Evolutionary conservation across 148 eudicot genomes (phyloP), one percentile per base, ranked within the genome.

Genomic region (Selenicereus undatus): DNA sequence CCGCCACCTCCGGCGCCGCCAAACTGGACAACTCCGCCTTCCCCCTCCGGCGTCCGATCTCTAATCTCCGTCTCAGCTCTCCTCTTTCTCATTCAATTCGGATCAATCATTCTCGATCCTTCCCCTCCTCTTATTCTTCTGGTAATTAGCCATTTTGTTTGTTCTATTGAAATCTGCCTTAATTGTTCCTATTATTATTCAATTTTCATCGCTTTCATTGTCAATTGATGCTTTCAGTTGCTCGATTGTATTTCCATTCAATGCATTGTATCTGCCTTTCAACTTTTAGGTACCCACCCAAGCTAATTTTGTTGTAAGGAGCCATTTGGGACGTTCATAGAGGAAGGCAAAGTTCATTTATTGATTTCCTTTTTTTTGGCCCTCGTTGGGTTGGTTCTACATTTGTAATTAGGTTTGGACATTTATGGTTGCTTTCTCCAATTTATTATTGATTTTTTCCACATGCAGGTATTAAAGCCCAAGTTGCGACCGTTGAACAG

Each of bases 401-500:
- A 12, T 11, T 13, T 8, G 18, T 10, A 11, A 24, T 10, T 66
- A 26, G 35, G 18, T 66, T 58, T 36, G 69, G 21, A 39, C 50
- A 58, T 62, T 1, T 54, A 11, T 76, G 11, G 14, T 58, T 60
- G 36, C 51, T 76, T 43, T 62, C 48, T 21, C 18, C 7, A 70
- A 26, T 68, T n/a, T 70, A 69, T 65, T 73, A 24, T 21, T 43
- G 30, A 30, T 52, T 12, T 11, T 71, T 39, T 50, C 73, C 64
- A 42, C 27, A 1, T 79, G 70, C 72, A 91, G 97, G 90, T 76
- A 79, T 88, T 54, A 90, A 82, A 89, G 84, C 95, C 64, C 93
- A 88, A 82, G 88, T 89, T 81, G 94, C 96, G 36, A 85, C 93
- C 24, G 70, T 86, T 79, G 97, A 93, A 79, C 87, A 87, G 82